These are phyloP conservation scores for Wickerhamiella sorbophila DNA, from an alignment of 805 yeast species.

Conservation along the genomic window DNA sequence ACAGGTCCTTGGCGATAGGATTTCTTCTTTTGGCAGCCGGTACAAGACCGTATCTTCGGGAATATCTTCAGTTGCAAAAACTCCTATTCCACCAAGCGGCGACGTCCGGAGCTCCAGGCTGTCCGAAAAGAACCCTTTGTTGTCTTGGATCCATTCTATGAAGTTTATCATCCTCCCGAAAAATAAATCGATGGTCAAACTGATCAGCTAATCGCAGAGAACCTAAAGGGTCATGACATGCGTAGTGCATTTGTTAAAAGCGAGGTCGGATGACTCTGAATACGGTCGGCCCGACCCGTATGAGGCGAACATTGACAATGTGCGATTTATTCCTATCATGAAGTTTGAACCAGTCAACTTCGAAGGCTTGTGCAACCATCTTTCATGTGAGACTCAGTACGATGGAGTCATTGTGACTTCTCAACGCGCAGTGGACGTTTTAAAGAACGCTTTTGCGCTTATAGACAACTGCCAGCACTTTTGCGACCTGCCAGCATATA, in stretches of 20 bases:
- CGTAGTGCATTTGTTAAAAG: slow-evolving; percentile 39
- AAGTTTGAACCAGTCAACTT: slow-evolving; percentile 46
- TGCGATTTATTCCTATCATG: slow-evolving; percentile 59
- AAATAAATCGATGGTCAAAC: not conserved
- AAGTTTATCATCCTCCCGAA: slow-evolving; percentile 17
- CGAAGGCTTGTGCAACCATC: slow-evolving; percentile 29
- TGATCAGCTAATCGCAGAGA: not conserved
- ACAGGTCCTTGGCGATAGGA: slow-evolving; percentile 26
- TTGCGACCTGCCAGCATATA: slow-evolving; percentile 39
- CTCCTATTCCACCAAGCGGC: slow-evolving; percentile 54
- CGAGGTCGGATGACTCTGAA: slow-evolving; percentile 34
- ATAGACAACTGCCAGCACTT: slow-evolving; percentile 22
- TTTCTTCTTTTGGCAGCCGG: slow-evolving; percentile 23
- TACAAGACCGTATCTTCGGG: slow-evolving; percentile 25
- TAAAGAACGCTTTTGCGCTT: slow-evolving; percentile 28
- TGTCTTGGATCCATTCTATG: slow-evolving; percentile 39
- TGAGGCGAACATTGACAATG: slow-evolving; percentile 29
- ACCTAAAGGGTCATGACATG: not conserved
- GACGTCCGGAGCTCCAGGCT: slow-evolving; percentile 36
- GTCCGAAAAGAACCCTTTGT: slow-evolving; percentile 42
- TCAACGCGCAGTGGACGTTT: slow-evolving; percentile 79
- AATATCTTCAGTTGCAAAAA: slow-evolving; percentile 39
- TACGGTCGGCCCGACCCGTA: slow-evolving; percentile 51
- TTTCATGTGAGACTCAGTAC: slow-evolving; percentile 31
- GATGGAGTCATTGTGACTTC: slow-evolving; percentile 65